phyloP scores from a whole-genome alignment of 2,329 filamentous ascomycete genomes.

The Elsinoe ampelina region DNA sequence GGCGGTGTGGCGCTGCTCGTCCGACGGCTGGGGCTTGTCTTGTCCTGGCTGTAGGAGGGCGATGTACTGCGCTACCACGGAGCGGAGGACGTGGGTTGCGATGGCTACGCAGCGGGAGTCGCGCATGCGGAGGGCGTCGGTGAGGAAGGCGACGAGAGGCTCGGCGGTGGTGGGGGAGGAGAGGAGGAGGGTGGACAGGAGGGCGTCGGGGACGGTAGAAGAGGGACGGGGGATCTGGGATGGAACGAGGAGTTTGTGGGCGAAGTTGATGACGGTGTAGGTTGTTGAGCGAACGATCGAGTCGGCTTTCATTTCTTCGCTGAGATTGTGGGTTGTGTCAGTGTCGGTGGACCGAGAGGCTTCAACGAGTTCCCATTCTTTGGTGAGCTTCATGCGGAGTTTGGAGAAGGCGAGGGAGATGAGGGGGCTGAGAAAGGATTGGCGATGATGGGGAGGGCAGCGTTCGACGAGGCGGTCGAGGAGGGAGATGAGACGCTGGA shows the following conservation, averaged over 20 bases:
- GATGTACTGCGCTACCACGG: conserved; percentile 48
- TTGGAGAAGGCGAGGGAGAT: conserved; percentile 73
- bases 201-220: conserved; percentile 34
- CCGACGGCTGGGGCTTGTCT: conserved; percentile 31
- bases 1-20: conserved; percentile 43
- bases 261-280: conserved; percentile 83
- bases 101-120: conserved; percentile 82
- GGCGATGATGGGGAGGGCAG: conserved; percentile 69
- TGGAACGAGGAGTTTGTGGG: conserved; percentile 62
- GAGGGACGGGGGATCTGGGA: background rate
- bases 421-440: conserved; percentile 76
- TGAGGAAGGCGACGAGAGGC: conserved; percentile 83
- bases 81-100: conserved; percentile 77
- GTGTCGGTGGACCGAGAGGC: conserved; percentile 48
- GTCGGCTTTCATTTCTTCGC: conserved; percentile 96
- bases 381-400: conserved; percentile 76
- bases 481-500: conserved; percentile 85
- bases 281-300: conserved; percentile 90
- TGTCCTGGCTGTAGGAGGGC: conserved; percentile 28
- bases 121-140: conserved; percentile 78
- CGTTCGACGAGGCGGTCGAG: conserved; percentile 84
- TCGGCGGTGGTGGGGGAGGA: conserved; percentile 70
- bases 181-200: conserved; percentile 74
- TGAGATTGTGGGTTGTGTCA: conserved; percentile 49
- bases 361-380: conserved; percentile 72